phyloP scores from a whole-genome alignment of 2,329 filamentous ascomycete species.

The Lachnellula occidentalis region DNA sequence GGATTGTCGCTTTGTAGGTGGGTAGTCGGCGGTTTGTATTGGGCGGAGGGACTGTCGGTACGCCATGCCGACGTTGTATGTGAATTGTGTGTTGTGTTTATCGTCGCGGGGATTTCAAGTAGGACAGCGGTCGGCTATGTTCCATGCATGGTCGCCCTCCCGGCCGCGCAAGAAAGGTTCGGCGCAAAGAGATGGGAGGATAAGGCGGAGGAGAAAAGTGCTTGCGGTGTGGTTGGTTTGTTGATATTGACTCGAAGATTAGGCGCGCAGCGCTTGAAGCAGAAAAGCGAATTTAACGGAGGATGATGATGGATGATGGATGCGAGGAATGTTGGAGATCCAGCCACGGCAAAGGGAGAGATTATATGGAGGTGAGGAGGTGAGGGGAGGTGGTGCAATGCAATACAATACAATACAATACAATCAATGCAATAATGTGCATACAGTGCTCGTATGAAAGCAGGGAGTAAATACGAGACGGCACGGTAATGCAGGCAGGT shows the following conservation, averaged over 20 bases:
- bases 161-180: constrained; percentile 13
- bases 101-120: constrained; percentile 13
- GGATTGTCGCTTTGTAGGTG: constrained; percentile 48
- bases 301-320: constrained; percentile 8
- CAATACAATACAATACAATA: constrained; percentile 1
- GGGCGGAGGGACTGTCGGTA: constrained; percentile 55
- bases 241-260: constrained; percentile 12
- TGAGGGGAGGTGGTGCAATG: constrained; percentile 10
- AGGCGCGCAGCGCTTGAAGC: constrained; percentile 21
- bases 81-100: not conserved
- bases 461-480: too few relatives aligned
- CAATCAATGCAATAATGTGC: not conserved
- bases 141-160: constrained; percentile 19
- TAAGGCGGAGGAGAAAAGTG: constrained; percentile 2
- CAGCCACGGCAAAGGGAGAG: constrained; percentile 9
- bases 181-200: not conserved
- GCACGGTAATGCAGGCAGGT: not conserved
- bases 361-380: too few relatives aligned
- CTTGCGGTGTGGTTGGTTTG: constrained; percentile 8
- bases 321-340: constrained; percentile 14
- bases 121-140: constrained; percentile 11
- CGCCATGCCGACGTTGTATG: constrained; percentile 41
- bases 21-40: constrained; percentile 46
- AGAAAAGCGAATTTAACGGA: constrained; percentile 6
- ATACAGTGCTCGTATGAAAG: too few relatives aligned